A percentile compares a stretch with the other conserved stretches of the same genome.
Conservation (phyloP, 2,329 filamentous ascomycete genomes). For the Aureobasidium vineae region DNA sequence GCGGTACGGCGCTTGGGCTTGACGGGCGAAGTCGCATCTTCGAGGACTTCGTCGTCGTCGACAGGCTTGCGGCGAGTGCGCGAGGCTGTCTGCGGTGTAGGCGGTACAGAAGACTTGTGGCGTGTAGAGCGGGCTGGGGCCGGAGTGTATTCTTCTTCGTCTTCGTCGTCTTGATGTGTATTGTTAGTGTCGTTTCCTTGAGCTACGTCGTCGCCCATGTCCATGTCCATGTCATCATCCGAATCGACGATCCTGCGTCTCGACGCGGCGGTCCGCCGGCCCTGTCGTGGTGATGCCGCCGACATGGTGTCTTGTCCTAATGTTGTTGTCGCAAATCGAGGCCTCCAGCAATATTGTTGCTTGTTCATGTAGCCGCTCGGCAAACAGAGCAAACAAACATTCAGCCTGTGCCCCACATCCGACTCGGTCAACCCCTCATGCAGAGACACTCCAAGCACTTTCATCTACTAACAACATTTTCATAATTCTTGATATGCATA, state of each 20-base stretch:
- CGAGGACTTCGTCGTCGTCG: slow-evolving; percentile 52
- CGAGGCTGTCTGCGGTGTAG: slow-evolving; percentile 47
- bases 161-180: slow-evolving; percentile 61
- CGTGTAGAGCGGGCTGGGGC: slow-evolving; percentile 61
- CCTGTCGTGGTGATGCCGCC: slow-evolving; percentile 51
- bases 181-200: slow-evolving; percentile 49
- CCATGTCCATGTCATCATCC: slow-evolving; percentile 58
- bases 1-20: slow-evolving; percentile 63
- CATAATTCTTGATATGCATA: neutral
- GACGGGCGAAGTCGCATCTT: slow-evolving; percentile 55
- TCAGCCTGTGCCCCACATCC: neutral
- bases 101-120: slow-evolving; percentile 51
- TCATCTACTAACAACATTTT: neutral
- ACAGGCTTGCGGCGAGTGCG: slow-evolving; percentile 48
- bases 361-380: neutral
- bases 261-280: slow-evolving; percentile 61
- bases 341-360: neutral
- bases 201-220: slow-evolving; percentile 55
- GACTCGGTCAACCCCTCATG: neutral
- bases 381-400: slow-evolving; percentile 26
- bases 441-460: neutral
- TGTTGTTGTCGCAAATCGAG: neutral
- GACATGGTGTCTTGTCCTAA: slow-evolving; percentile 37
- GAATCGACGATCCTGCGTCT: slow-evolving; percentile 72
- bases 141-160: slow-evolving; percentile 71